Conservation (phyloP, 2,329 filamentous ascomycete genomes). For the Neophaeococcomyces aloes region DNA sequence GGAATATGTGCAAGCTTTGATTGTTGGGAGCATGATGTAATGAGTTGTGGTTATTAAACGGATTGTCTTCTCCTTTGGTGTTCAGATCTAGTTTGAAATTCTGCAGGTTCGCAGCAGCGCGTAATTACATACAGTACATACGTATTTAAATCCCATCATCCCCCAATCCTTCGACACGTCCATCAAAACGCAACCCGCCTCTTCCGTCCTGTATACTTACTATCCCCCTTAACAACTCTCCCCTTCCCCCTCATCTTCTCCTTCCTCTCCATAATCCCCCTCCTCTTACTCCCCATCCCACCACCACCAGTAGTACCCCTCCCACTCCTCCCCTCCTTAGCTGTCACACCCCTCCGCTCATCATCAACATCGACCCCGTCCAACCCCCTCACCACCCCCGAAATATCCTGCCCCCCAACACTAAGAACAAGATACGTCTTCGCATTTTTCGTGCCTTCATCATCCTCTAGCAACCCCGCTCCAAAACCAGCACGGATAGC, state of each 20-base stretch:
- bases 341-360: slow-evolving; percentile 36
- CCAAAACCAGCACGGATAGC: slow-evolving; percentile 92
- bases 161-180: not conserved
- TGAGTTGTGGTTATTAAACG: no score
- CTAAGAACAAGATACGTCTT: slow-evolving; percentile 95
- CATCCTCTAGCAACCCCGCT: slow-evolving; percentile 87
- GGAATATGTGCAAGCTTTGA: no score
- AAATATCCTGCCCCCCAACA: slow-evolving; percentile 82
- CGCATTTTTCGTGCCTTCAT: slow-evolving; percentile 88
- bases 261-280: slow-evolving; percentile 54
- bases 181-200: slow-evolving; percentile 66
- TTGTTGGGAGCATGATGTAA: no score
- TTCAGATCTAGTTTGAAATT: no score
- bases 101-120: no score
- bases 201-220: slow-evolving; percentile 89
- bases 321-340: slow-evolving; percentile 38
- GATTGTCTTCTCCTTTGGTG: no score
- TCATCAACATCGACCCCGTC: slow-evolving; percentile 76
- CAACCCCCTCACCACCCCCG: slow-evolving; percentile 79
- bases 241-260: slow-evolving; percentile 89
- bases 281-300: slow-evolving; percentile 28
- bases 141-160: not conserved
- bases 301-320: slow-evolving; percentile 37
- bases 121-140: no score
- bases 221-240: slow-evolving; percentile 82